Conservation (phyloP, 441 rosid species). For the Capsella rubella region DNA sequence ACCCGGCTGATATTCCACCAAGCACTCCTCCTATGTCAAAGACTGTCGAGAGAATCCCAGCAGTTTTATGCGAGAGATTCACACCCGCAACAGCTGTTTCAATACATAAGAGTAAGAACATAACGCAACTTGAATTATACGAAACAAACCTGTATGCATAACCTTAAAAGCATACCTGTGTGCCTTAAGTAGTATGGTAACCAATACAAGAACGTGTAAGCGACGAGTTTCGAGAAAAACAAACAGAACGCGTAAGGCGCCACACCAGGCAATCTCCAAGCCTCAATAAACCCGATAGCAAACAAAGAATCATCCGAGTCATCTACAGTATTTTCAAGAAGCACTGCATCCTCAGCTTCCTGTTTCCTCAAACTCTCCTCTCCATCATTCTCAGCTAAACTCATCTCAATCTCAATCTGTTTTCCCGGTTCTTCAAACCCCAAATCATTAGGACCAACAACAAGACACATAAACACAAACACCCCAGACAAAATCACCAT, state of each 20-base stretch:
- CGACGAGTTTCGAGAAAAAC: constrained; percentile 92
- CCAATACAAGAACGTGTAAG: constrained; percentile 93
- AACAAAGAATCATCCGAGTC: constrained; percentile 38
- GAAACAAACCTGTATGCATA: not conserved
- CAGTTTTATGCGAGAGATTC: constrained; percentile 78
- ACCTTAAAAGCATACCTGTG: constrained; percentile 58
- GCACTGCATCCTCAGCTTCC: constrained; percentile 66
- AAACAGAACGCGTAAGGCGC: constrained; percentile 83
- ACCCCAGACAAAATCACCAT: constrained; percentile 66
- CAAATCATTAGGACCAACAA: constrained; percentile 73
- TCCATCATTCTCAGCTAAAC: constrained; percentile 40
- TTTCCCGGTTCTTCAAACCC: constrained; percentile 53
- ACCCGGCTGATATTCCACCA: constrained; percentile 85
- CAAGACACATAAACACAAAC: constrained; percentile 73
- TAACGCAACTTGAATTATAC: not conserved
- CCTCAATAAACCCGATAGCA: constrained; percentile 82
- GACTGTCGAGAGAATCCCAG: constrained; percentile 84
- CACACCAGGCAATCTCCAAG: constrained; percentile 93
- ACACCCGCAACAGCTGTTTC: constrained; percentile 83
- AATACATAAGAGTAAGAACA: constrained; percentile 9
- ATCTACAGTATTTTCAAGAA: constrained; percentile 56
- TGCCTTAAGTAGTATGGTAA: constrained; percentile 90
- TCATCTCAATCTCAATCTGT: constrained; percentile 69
- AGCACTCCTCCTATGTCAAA: constrained; percentile 89
- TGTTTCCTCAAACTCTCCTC: constrained; percentile 27